Conservation (phyloP, 495 filamentous ascomycete species). For the Penicillium ochrochloron region DNA sequence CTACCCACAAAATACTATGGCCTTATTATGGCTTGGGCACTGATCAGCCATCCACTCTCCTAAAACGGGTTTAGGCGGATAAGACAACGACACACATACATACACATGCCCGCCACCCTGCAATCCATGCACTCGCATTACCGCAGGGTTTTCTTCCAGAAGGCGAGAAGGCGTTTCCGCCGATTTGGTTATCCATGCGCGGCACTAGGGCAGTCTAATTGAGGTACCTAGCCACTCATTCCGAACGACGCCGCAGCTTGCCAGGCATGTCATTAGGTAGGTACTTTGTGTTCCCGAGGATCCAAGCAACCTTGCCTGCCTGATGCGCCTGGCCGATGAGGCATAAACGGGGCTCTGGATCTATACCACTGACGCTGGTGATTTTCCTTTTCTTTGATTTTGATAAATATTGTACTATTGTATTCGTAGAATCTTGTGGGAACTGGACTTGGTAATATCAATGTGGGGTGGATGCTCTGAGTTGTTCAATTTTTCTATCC, state of each 20-base stretch:
- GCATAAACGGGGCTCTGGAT: slow-evolving; percentile 17
- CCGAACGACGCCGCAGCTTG: background rate
- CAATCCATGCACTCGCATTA: slow-evolving; percentile 11
- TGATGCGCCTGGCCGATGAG: slow-evolving; percentile 21
- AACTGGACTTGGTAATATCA: slow-evolving; percentile 7
- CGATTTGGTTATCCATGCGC: slow-evolving; percentile 29
- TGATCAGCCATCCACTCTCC: slow-evolving; percentile 2
- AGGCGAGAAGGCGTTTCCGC: slow-evolving; percentile 31
- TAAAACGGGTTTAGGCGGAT: background rate
- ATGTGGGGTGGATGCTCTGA: slow-evolving; percentile 38
- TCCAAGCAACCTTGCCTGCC: background rate
- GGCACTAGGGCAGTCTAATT: slow-evolving; percentile 13
- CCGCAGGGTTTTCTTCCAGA: slow-evolving; percentile 29
- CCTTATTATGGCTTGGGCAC: slow-evolving; percentile 10
- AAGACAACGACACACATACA: slow-evolving; percentile 10
- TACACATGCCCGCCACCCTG: slow-evolving; percentile 11
- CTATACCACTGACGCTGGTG: background rate
- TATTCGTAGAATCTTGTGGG: background rate
- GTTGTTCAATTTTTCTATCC: slow-evolving; percentile 38
- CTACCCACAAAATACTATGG: background rate
- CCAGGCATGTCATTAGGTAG: background rate
- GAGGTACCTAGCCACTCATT: slow-evolving; percentile 1
- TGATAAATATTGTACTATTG: background rate
- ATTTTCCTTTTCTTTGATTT: background rate
- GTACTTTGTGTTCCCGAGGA: background rate